Percentiles rank a stretch among this genome's conserved stretches.
phyloP scores from a whole-genome alignment of 78 protist genomes.

The Dictyostelium citrinum region DNA sequence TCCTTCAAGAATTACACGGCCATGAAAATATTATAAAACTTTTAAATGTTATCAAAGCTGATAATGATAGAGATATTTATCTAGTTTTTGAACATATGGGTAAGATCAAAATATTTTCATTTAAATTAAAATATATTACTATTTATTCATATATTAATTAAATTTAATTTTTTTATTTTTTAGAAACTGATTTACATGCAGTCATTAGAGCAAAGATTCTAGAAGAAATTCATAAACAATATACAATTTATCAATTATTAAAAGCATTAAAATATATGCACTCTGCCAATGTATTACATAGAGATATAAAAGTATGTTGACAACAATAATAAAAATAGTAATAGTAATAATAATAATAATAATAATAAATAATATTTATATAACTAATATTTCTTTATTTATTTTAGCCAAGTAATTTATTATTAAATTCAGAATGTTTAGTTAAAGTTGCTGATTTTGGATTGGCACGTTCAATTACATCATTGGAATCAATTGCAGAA shows the following conservation, averaged over 20 bases:
- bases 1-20: constrained; percentile 90
- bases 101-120: no score
- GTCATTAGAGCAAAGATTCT: constrained; percentile 98
- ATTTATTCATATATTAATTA: background rate
- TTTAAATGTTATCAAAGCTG: constrained; percentile 94
- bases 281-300: constrained; percentile 93
- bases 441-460: constrained; percentile 96
- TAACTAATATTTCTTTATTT: no score
- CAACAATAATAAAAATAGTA: background rate
- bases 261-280: constrained; percentile 96
- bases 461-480: constrained; percentile 59
- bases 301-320: constrained; percentile 89
- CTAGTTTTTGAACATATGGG: constrained; percentile 97
- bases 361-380: background rate
- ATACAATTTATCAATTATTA: constrained; percentile 96
- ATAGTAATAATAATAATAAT: no score
- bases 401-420: constrained; percentile 94
- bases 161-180: background rate
- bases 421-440: constrained; percentile 95
- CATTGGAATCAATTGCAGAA: constrained; percentile 28
- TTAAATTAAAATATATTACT: no score
- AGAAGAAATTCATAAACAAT: constrained; percentile 97
- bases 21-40: constrained; percentile 95
- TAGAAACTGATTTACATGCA: constrained; percentile 97
- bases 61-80: constrained; percentile 98